phyloP scores from a whole-genome alignment of 2,329 filamentous ascomycete genomes.

The Aspergillus brasiliensis region DNA sequence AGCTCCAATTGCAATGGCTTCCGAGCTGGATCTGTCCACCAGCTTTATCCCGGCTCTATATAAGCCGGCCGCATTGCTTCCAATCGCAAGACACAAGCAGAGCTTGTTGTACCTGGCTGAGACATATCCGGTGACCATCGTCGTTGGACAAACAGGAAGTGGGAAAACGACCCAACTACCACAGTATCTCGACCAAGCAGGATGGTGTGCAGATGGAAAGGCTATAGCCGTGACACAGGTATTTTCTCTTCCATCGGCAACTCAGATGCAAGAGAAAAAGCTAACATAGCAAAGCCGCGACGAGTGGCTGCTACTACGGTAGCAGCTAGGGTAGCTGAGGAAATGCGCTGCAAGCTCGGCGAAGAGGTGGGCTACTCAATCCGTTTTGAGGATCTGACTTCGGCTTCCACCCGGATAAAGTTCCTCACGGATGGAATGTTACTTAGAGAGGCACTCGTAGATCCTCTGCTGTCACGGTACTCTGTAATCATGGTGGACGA shows the following conservation, averaged over 20 bases:
- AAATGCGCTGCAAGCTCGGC: constrained; percentile 80
- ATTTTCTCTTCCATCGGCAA: constrained; percentile 19
- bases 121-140: constrained; percentile 78
- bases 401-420: constrained; percentile 82
- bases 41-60: constrained; percentile 76
- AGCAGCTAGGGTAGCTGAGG: constrained; percentile 83
- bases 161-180: constrained; percentile 96
- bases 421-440: constrained; percentile 93
- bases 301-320: constrained; percentile 90
- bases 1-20: constrained; percentile 38
- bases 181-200: constrained; percentile 82
- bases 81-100: constrained; percentile 81
- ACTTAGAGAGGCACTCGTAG: constrained; percentile 87
- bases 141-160: constrained; percentile 91
- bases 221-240: constrained; percentile 89
- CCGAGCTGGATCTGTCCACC: constrained; percentile 47
- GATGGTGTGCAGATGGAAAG: constrained; percentile 85
- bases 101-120: constrained; percentile 84
- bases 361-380: constrained; percentile 94
- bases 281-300: constrained; percentile 63
- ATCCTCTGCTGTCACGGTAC: constrained; percentile 86
- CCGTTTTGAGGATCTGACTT: constrained; percentile 87
- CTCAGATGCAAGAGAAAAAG: constrained; percentile 2
- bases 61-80: constrained; percentile 79
- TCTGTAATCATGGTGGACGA: constrained; percentile 98